phyloP scores from a whole-genome alignment of 2,329 filamentous ascomycete species.

The Elsinoe ampelina region DNA sequence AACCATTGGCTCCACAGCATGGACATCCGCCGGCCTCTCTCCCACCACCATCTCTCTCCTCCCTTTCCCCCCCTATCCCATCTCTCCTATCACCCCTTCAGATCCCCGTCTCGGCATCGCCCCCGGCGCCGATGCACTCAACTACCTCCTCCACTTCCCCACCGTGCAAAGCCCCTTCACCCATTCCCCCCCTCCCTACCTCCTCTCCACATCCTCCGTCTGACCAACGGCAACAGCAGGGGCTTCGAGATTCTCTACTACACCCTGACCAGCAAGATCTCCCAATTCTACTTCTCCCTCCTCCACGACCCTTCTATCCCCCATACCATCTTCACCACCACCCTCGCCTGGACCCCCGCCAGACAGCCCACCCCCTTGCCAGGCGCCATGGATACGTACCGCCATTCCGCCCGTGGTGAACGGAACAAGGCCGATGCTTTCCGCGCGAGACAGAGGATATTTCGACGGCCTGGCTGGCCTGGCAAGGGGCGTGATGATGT shows the following conservation, averaged over 20 bases:
- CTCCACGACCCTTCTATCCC: neutral
- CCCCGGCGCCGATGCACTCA: neutral
- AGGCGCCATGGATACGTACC: neutral
- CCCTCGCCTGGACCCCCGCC: neutral
- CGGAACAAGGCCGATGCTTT: neutral
- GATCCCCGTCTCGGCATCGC: neutral
- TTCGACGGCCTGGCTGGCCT: neutral
- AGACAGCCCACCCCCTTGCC: neutral
- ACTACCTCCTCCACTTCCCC: neutral
- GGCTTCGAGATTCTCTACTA: constrained; percentile 11
- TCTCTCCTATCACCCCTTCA: neutral
- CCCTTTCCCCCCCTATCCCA: neutral
- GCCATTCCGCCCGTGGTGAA: neutral
- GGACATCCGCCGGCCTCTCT: neutral
- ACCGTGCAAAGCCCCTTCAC: neutral
- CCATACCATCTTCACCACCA: neutral
- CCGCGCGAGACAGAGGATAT: neutral
- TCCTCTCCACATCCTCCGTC: neutral
- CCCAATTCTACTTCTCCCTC: neutral
- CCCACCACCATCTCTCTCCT: neutral
- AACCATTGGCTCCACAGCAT: neutral
- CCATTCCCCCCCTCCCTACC: neutral
- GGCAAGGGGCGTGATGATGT: neutral
- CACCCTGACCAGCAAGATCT: neutral
- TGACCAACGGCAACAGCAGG: neutral